Evolutionary conservation across 495 filamentous ascomycete species (phyloP), one percentile per base, ranked within the genome.

Genomic region (Aspergillus taichungensis): DNA sequence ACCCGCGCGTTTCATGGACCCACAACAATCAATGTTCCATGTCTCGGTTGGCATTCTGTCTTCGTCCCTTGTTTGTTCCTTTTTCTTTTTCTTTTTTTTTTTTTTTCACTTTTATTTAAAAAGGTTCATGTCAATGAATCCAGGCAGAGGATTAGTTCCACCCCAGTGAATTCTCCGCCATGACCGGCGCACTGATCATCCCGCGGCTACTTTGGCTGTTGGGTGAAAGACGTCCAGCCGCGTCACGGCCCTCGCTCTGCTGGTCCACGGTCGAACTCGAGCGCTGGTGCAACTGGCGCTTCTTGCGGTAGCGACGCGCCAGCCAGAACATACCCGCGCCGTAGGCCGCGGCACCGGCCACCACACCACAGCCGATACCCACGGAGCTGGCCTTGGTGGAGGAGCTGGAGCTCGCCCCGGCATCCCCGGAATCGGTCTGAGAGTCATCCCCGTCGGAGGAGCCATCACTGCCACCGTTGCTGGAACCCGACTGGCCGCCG

Each of bases 301-400:
- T 84, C 68, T 84, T 84, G 73, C 88, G 89, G 77, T 97, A 98
- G 48, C 92, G 76, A 37, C 94, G 79, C 18, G 92, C 92, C 51
- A 97, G 78, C 61, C 90, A 84, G 68, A 97, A 94, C 92, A 98
- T 97, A 62, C 87, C 94, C n/a, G 87, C 91, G 59, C 90, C 94
- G 55, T 98, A 98, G n/a, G 83, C 85, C 37, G 83, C 82, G 11
- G 88, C 88, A 56, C 88, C 88, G 34, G 75, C 79, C 29, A 88
- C 78, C 42, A 86, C 83, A 54, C 83, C 86, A 37, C 82, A 68
- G 38, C 80, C 87, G 60, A 96, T 88, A 51, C 84, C 88, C 38
- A 87, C 84, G n/a, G 85, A 91, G 56, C 83, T 85, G 43, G 79
- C 78, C 41, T 76, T 77, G 18, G 75, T 69, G 34, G 68, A 62